Evolutionary conservation across 768 basidiomycete species (phyloP), one percentile per base, ranked within the genome.

Genomic region (Leccinum obscurum): DNA sequence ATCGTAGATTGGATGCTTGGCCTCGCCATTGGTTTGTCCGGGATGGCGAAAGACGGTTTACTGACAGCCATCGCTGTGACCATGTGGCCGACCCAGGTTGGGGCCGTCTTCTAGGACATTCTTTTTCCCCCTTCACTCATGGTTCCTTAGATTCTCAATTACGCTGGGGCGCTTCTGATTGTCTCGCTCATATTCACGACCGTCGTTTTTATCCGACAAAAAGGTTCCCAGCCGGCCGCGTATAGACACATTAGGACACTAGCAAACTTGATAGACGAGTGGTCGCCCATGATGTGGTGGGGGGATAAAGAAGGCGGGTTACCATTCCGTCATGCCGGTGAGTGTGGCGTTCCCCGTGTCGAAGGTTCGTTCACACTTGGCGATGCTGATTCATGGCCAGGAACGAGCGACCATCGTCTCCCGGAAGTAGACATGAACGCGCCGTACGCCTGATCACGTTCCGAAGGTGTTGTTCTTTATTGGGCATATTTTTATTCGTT

Each of bases 191-290:
- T 59, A 11, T 50, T 74, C 24, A 63, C 58, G 0, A 37, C 44
- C 15, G 26, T 66, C 28, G 66, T 62, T 3, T 34, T 66, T 26
- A 30, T 39, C 34, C 63, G 30, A 30, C 72, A 65, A 8, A 59
- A 46, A 17, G 72, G 72, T 3, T 62, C 66, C 0, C 75, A 76
- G 39, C 75, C 69, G 0, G 70, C 67, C 4, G 63, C 70, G n/a
- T 77, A 76, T 28, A 73, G 75, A 3, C 73, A 76, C 22, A 53
- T 76, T 1, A 70, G 75, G 51, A 77, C 72, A 15, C 66, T 77
- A 15, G 72, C 69, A 3, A 73, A 75, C 52, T 57, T 75, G 57
- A 64, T 75, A 37, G 76, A 77, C 57, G 73, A 77, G n/a, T 72
- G 76, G 76, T 71, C 72, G n/a, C 58, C 66, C 1, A 70, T 59